Evolutionary conservation across 2,329 filamentous ascomycete species (phyloP), one percentile per base, ranked within the genome.

Genomic region (Aspergillus fischeri): DNA sequence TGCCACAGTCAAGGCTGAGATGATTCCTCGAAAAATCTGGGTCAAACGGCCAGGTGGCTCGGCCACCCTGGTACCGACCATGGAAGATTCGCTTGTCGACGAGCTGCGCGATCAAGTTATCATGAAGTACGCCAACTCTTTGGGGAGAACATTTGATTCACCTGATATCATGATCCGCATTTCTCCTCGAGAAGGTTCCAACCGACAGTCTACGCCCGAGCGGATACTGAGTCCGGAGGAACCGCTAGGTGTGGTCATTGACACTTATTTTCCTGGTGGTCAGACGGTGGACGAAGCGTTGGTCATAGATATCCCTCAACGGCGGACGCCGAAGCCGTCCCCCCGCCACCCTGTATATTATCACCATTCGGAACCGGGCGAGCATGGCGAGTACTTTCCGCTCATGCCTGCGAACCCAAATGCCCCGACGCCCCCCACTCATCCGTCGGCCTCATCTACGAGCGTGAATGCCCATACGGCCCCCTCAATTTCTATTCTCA

Each of bases 51-150:
- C 90, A 21, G 84, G 88, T 63, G 90, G 87, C 58, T 97, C 93
- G 56, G 86, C 93, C 42, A 99, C 94, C 14, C 81, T 94, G 67
- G 88, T 99, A 55, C 86, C 88, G 59, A 89, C 96, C 67, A 83
- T 86, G 65, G 90, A 96, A 68, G 91, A 95, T 67, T 92, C 96
- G 70, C 78, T 97, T 66, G 92, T 97, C 56, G 94, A 99, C 73
- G 93, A 97, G 75, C 88, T 96, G 60, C 89, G 93, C 66, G 94
- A 97, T 65, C 86, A 91, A 80, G 94, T 97, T 56, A 79, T 97
- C 65, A 86, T 86, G 68, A 97, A 97, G 78, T 99, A 97, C 74
- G 86, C 87, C 66, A 97, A 99, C 75, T 95, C 92, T 14, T 81
- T 99, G 27, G 93, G 93, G 52, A 87, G 87, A 65, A 89, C 84